These are phyloP conservation scores for Talaromyces liani DNA, from an alignment of 495 filamentous ascomycete species.

Conservation along the genomic window DNA sequence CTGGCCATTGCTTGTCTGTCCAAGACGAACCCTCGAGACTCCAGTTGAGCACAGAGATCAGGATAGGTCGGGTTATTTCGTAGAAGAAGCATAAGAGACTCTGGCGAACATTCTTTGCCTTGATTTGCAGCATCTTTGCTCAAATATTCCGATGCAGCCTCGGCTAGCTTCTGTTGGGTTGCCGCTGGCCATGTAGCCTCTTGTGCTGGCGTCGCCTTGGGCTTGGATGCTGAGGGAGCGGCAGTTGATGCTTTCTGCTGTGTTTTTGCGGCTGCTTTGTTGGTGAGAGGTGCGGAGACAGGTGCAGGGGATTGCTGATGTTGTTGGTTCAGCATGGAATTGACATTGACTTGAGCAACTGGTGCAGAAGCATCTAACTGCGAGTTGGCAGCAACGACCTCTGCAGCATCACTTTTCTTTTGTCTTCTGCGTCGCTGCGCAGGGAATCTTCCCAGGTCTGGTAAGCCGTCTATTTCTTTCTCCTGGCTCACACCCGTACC, in stretches of 20 bases:
- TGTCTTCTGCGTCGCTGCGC: slow-evolving; percentile 12
- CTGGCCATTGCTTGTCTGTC: slow-evolving; percentile 39
- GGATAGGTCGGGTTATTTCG: slow-evolving; percentile 41
- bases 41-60: slow-evolving; percentile 42
- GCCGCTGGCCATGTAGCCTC: slow-evolving; percentile 24
- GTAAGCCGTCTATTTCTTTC: slow-evolving; percentile 5
- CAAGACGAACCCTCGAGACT: slow-evolving; percentile 31
- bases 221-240: not conserved
- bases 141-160: slow-evolving; percentile 22
- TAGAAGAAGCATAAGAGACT: slow-evolving; percentile 30
- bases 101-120: slow-evolving; percentile 18
- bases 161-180: slow-evolving; percentile 23
- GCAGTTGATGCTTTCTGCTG: not conserved
- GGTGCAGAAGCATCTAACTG: not conserved
- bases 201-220: slow-evolving; percentile 4
- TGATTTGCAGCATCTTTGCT: slow-evolving; percentile 16
- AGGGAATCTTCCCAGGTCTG: slow-evolving; percentile 19
- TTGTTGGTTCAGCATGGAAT: slow-evolving; percentile 5
- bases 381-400: not conserved
- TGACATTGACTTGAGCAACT: not conserved
- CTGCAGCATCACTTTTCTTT: not conserved
- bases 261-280: not conserved
- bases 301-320: not conserved
- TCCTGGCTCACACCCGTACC: not conserved
- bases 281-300: not conserved